Conservation (phyloP, 164 flowering plant species). For the Euptelea pleiosperma region DNA sequence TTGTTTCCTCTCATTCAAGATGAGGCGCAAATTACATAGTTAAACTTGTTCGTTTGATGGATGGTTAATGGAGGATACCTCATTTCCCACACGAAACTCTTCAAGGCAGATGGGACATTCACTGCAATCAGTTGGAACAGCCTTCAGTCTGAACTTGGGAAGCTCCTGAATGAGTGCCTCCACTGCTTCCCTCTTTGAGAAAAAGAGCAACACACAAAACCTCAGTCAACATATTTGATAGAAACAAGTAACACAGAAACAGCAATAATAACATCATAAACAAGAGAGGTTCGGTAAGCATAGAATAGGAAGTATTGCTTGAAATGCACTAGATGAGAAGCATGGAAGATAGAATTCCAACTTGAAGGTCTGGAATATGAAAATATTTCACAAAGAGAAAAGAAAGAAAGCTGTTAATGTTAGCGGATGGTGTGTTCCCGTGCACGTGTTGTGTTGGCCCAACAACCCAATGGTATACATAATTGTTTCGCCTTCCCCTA, state of each 20-base stretch:
- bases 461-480: no score
- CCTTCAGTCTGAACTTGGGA: constrained; percentile 89
- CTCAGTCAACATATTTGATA: background rate
- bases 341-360: no score
- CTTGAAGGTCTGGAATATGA: no score
- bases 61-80: no score
- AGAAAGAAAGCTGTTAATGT: no score
- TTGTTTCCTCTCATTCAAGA: background rate
- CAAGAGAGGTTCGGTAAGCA: no score
- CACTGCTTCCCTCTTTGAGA: constrained; percentile 94
- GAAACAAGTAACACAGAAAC: background rate
- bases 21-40: background rate
- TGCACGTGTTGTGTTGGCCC: no score
- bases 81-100: constrained; percentile 87
- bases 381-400: no score
- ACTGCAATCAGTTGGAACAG: constrained; percentile 96
- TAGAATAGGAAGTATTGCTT: no score
- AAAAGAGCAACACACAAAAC: constrained; percentile 8
- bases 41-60: background rate
- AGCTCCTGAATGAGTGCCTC: constrained; percentile 99
- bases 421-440: no score
- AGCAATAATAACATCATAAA: background rate
- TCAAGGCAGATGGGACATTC: constrained; percentile 98
- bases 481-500: no score
- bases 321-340: no score